Conservation (phyloP, 805 yeast genomes). For the Pichia paraexigua region DNA sequence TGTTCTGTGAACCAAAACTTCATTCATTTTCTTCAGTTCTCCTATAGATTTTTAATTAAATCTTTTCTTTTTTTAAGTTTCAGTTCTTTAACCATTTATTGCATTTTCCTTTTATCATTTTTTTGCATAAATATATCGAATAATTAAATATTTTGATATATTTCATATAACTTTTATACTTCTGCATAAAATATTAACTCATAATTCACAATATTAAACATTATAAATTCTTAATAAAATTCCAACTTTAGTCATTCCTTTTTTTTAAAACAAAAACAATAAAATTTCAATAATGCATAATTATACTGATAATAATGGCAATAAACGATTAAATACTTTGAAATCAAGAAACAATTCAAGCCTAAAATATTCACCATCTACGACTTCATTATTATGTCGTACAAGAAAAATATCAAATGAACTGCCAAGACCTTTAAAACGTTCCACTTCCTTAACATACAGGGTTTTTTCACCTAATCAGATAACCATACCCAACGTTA, state of each 20-base stretch:
- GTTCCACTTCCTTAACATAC: conserved; percentile 23
- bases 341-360: neutral
- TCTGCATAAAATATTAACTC: neutral
- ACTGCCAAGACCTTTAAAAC: conserved; percentile 21
- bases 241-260: conserved; percentile 1
- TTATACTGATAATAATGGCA: neutral
- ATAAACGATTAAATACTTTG: neutral
- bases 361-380: neutral
- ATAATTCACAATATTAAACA: neutral
- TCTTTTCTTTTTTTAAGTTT: neutral
- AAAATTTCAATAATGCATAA: neutral
- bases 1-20: neutral
- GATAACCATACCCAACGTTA: conserved; percentile 9
- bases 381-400: conserved; percentile 5
- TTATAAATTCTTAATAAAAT: neutral
- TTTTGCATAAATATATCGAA: neutral
- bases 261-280: too few relatives aligned
- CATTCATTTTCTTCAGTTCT: neutral
- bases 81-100: neutral
- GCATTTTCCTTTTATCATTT: neutral
- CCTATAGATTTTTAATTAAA: neutral
- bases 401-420: conserved; percentile 11
- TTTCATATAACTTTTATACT: neutral
- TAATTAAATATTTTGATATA: neutral
- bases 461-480: conserved; percentile 18